These are phyloP conservation scores for Lachancea dasiensis DNA, from an alignment of 805 yeast species.

Conservation along the genomic window DNA sequence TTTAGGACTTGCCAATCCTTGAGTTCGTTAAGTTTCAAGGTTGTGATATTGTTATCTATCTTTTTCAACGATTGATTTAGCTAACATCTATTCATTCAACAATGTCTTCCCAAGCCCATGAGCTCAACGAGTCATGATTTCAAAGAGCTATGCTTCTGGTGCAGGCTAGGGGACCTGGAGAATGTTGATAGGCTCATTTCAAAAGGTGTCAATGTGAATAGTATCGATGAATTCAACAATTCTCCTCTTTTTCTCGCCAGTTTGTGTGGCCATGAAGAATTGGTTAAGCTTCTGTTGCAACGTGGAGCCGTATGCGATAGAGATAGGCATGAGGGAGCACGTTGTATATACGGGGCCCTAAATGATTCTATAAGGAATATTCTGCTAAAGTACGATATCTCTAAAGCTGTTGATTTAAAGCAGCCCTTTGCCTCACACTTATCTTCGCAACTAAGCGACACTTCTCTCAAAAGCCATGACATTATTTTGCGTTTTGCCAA, in stretches of 20 bases:
- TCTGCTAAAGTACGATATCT: constrained; percentile 54
- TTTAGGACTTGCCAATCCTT: constrained; percentile 19
- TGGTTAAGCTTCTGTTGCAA: constrained; percentile 55
- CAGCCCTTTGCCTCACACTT: constrained; percentile 74
- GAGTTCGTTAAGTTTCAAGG: constrained; percentile 5
- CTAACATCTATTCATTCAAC: not conserved
- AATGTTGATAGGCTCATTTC: constrained; percentile 52
- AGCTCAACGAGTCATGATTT: constrained; percentile 29
- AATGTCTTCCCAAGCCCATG: not conserved
- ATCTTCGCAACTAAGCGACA: constrained; percentile 35
- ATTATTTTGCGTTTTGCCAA: constrained; percentile 18
- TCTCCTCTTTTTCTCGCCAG: constrained; percentile 70
- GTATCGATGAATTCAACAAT: constrained; percentile 66
- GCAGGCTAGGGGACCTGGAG: constrained; percentile 64
- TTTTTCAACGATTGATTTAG: constrained; percentile 5
- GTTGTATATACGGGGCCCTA: constrained; percentile 73
- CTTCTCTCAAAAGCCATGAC: constrained; percentile 24
- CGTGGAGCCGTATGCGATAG: constrained; percentile 74
- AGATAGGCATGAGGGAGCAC: constrained; percentile 75
- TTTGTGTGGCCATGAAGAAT: constrained; percentile 63
- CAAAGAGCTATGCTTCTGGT: constrained; percentile 52
- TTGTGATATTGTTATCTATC: not conserved
- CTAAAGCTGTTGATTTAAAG: constrained; percentile 57
- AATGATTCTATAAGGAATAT: constrained; percentile 58
- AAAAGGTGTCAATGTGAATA: constrained; percentile 42